phyloP scores from a whole-genome alignment of 768 basidiomycete genomes.

The Tubosaeta sp. region DNA sequence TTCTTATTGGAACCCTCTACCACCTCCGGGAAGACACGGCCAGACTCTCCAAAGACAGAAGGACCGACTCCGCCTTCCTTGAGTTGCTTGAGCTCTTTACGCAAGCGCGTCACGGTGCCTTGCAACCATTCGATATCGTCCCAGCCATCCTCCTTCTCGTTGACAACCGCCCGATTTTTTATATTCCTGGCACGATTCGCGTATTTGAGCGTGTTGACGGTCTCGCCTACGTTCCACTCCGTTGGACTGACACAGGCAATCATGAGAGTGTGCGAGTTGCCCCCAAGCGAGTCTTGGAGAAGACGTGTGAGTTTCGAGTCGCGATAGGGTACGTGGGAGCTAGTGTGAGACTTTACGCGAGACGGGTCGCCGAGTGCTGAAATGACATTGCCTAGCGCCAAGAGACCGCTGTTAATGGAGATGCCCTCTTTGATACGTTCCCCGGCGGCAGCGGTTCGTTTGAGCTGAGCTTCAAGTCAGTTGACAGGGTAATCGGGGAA shows the following conservation, averaged over 20 bases:
- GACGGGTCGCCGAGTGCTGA: constrained; percentile 95
- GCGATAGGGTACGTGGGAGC: constrained; percentile 92
- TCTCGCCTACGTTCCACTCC: constrained; percentile 93
- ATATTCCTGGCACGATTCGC: constrained; percentile 97
- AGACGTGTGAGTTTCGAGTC: constrained; percentile 94
- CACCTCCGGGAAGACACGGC: constrained; percentile 29
- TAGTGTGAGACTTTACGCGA: constrained; percentile 76
- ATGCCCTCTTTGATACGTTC: constrained; percentile 99
- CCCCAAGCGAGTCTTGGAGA: constrained; percentile 82
- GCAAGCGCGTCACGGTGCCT: constrained; percentile 73
- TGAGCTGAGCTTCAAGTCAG: constrained; percentile 54
- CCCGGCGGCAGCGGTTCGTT: constrained; percentile 92
- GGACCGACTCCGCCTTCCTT: constrained; percentile 57
- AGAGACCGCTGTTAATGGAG: constrained; percentile 94
- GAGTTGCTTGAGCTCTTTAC: constrained; percentile 80
- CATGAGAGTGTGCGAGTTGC: constrained; percentile 98
- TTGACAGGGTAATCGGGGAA: constrained; percentile 3
- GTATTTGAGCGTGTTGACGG: constrained; percentile 93
- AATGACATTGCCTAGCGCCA: constrained; percentile 97
- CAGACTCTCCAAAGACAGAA: constrained; percentile 27
- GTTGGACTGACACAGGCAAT: constrained; percentile 96
- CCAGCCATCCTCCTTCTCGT: constrained; percentile 97
- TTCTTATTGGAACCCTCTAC: constrained; percentile 68
- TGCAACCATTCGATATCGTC: constrained; percentile 98
- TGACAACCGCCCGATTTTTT: constrained; percentile 89